Evolutionary conservation across 805 yeast genomes (phyloP).

Genomic region (Starmerella floris): DNA sequence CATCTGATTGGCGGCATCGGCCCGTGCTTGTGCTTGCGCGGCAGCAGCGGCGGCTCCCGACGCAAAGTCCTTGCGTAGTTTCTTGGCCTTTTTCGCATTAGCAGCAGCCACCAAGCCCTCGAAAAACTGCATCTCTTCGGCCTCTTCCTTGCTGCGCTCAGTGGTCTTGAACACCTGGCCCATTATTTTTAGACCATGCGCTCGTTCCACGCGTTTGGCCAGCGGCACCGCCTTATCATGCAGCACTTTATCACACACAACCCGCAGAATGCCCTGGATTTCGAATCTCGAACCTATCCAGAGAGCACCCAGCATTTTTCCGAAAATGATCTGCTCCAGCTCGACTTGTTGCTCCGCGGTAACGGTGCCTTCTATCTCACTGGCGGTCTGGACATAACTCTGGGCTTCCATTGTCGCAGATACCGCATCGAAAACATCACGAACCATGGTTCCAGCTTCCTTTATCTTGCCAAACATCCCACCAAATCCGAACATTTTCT

Average conservation of each 20-base stretch:
- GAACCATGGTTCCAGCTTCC: constrained; percentile 71
- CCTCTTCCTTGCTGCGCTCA: constrained; percentile 71
- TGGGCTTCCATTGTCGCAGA: constrained; percentile 85
- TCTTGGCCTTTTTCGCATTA: constrained; percentile 44
- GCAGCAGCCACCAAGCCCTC: constrained; percentile 90
- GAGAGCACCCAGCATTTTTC: constrained; percentile 82
- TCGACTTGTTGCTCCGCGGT: constrained; percentile 56
- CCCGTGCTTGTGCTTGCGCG: constrained; percentile 2
- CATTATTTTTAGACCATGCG: constrained; percentile 60
- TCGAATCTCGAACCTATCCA: constrained; percentile 92
- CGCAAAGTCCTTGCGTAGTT: constrained; percentile 24
- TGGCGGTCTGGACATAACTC: constrained; percentile 57
- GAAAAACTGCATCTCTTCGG: constrained; percentile 76
- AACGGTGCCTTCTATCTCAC: constrained; percentile 51
- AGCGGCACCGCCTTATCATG: constrained; percentile 51
- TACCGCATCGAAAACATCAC: constrained; percentile 69
- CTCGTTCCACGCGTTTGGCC: constrained; percentile 55
- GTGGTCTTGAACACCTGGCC: constrained; percentile 59
- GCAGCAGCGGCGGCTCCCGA: constrained; percentile 10
- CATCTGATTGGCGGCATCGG: background rate
- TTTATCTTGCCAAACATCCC: constrained; percentile 69
- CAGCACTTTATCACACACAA: constrained; percentile 66
- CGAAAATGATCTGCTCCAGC: constrained; percentile 67
- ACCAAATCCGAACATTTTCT: constrained; percentile 74
- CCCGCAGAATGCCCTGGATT: constrained; percentile 62